Percentiles rank a stretch among this genome's conserved stretches.
These are phyloP conservation scores for Fennellomyces sp. DNA, from an alignment of 371 early-diverging fungal species.

Conservation along the genomic window DNA sequence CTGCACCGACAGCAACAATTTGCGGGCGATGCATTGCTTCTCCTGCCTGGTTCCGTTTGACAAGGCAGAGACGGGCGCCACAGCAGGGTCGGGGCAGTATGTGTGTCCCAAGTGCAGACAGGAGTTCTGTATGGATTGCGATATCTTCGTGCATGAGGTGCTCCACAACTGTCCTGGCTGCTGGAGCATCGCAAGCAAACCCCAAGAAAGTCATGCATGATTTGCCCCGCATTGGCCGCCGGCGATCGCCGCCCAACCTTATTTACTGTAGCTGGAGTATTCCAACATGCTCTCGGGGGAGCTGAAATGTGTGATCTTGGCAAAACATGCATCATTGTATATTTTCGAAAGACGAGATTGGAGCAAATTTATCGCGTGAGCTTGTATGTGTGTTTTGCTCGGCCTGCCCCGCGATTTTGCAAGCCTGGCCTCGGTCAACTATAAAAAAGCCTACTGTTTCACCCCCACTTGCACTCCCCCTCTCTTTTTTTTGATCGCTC, in stretches of 20 bases:
- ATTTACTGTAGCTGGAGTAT: background rate
- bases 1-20: constrained; percentile 12
- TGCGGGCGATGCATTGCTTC: constrained; percentile 39
- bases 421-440: background rate
- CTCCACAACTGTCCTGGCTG: constrained; percentile 95
- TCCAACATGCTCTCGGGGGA: background rate
- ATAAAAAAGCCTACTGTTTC: constrained; percentile 12
- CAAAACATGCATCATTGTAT: constrained; percentile 1
- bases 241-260: background rate
- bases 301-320: background rate
- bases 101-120: constrained; percentile 80
- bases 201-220: background rate
- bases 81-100: constrained; percentile 54
- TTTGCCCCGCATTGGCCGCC: background rate
- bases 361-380: background rate
- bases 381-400: constrained; percentile 5
- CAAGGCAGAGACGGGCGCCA: constrained; percentile 20
- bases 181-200: constrained; percentile 28
- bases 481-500: background rate
- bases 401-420: constrained; percentile 20
- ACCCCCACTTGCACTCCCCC: background rate
- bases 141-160: constrained; percentile 91
- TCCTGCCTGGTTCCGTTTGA: constrained; percentile 48
- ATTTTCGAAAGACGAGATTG: background rate
- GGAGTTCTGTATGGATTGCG: constrained; percentile 93